phyloP scores from a whole-genome alignment of 2,329 filamentous ascomycete species.

The Paecilomyces formosus region DNA sequence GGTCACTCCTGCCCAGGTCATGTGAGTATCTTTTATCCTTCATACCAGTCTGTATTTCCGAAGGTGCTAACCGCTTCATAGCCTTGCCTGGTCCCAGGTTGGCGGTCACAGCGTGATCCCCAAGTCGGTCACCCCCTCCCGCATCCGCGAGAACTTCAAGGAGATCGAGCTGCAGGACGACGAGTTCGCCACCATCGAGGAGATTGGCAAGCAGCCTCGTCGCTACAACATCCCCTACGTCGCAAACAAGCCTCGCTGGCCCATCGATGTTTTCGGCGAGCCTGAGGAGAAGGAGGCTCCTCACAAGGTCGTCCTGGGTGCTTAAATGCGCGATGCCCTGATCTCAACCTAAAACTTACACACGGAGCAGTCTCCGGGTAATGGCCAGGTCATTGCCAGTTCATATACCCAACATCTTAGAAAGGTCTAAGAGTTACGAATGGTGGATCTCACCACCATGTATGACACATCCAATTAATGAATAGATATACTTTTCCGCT shows the following conservation, averaged over 20 bases:
- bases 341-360: not conserved
- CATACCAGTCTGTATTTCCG: not conserved
- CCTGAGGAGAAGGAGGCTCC: slow-evolving; percentile 45
- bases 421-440: not conserved
- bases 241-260: slow-evolving; percentile 46
- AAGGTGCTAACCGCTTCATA: slow-evolving; percentile 1
- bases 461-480: not conserved
- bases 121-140: slow-evolving; percentile 36
- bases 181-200: slow-evolving; percentile 28
- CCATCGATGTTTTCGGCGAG: slow-evolving; percentile 51
- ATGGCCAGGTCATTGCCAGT: not conserved
- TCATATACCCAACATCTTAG: not conserved
- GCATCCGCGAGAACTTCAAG: slow-evolving; percentile 37
- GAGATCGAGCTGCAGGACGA: slow-evolving; percentile 32
- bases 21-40: slow-evolving; percentile 15
- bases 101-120: slow-evolving; percentile 35
- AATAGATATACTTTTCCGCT: not conserved
- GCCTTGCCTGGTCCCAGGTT: slow-evolving; percentile 33
- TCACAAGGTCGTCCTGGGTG: slow-evolving; percentile 38
- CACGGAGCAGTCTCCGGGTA: not conserved
- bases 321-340: slow-evolving; percentile 1
- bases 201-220: slow-evolving; percentile 23
- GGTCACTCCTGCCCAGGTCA: slow-evolving; percentile 29
- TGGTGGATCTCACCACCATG: not conserved
- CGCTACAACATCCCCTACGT: slow-evolving; percentile 30